These are phyloP conservation scores for Dalbergia oliveri DNA, from an alignment of 306 rosid species.

Conservation along the genomic window DNA sequence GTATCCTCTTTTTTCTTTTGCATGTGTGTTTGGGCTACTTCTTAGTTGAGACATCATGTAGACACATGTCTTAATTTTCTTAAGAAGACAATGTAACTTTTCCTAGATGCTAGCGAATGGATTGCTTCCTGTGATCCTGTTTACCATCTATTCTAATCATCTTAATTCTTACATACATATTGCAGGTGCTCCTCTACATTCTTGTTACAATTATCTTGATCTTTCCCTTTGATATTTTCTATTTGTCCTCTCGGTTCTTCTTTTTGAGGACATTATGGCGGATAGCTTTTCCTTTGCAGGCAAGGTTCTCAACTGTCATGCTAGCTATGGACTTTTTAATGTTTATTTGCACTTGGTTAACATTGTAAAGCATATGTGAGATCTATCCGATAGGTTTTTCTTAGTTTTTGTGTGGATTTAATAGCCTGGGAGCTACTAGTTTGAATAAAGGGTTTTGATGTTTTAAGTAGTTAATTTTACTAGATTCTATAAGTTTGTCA, in stretches of 20 bases:
- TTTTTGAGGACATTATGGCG: conserved; percentile 87
- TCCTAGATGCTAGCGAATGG: conserved; percentile 20
- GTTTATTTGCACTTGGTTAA: conserved; percentile 39
- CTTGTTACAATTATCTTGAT: conserved; percentile 77
- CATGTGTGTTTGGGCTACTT: not conserved
- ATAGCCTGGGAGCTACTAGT: conserved; percentile 19
- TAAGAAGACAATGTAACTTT: conserved; percentile 28
- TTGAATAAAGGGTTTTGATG: conserved; percentile 38
- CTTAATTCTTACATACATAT: conserved; percentile 27
- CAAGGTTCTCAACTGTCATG: conserved; percentile 55
- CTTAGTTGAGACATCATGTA: conserved; percentile 28
- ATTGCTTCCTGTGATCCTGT: conserved; percentile 35
- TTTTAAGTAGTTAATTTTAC: conserved; percentile 32
- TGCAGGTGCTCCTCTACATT: conserved; percentile 94
- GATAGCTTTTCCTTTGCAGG: conserved; percentile 94
- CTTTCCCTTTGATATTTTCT: conserved; percentile 97
- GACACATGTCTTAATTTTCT: conserved; percentile 26
- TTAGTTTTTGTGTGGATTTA: conserved; percentile 14
- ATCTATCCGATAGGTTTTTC: conserved; percentile 35
- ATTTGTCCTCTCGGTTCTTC: conserved; percentile 90
- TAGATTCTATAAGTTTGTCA: conserved; percentile 22
- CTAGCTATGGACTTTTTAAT: conserved; percentile 22
- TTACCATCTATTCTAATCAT: conserved; percentile 48
- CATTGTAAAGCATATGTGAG: conserved; percentile 25
- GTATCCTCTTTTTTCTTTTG: not conserved